phyloP scores from a whole-genome alignment of 176 grass and related monocot genomes.

The Stipa capillata region DNA sequence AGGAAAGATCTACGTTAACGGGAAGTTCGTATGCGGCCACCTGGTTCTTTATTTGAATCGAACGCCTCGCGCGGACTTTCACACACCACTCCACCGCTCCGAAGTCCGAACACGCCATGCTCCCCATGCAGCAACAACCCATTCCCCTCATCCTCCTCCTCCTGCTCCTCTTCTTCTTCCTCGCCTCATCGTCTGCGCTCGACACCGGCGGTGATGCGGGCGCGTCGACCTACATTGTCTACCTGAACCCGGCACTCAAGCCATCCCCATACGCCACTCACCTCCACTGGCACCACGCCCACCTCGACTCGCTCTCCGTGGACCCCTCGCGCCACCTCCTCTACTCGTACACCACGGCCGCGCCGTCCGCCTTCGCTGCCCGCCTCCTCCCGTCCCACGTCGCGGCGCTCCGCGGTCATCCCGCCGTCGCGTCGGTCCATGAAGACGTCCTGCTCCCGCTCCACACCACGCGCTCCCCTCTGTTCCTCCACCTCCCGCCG shows the following conservation, averaged over 20 bases:
- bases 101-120: neutral
- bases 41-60: constrained; percentile 38
- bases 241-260: constrained; percentile 54
- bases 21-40: neutral
- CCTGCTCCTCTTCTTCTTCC: neutral
- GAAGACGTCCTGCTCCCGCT: constrained; percentile 46
- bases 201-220: neutral
- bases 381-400: constrained; percentile 56
- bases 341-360: constrained; percentile 75
- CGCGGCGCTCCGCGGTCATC: constrained; percentile 28
- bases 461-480: constrained; percentile 72
- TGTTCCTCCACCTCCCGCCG: constrained; percentile 59
- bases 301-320: constrained; percentile 52
- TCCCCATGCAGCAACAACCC: constrained; percentile 23
- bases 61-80: neutral
- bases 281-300: constrained; percentile 53
- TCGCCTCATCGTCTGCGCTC: neutral
- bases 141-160: neutral
- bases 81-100: neutral
- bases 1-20: neutral
- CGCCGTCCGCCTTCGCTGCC: constrained; percentile 66
- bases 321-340: constrained; percentile 61
- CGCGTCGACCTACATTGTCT: constrained; percentile 64
- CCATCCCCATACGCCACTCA: constrained; percentile 43
- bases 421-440: constrained; percentile 44